Base-by-base conservation (phyloP, 768 basidiomycete genomes). In the Mycena metata region DNA sequence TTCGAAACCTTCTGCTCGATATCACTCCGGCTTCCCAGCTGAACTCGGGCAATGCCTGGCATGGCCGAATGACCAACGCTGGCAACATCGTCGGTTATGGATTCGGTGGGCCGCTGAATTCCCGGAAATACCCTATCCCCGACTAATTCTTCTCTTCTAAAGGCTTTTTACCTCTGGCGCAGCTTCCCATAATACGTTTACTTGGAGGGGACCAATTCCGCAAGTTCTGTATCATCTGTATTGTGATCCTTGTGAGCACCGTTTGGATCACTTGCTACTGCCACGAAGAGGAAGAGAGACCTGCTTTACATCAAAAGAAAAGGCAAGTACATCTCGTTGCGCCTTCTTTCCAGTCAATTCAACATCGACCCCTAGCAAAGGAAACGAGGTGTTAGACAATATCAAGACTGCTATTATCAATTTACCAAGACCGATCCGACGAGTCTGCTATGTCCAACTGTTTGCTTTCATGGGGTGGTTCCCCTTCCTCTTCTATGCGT, bases 391-490 rank as follows among this genome's bases (percentile, higher is more conserved):
- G n/a, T 75, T 96, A 45, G 81, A 86, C 49, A 96, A 93, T 73
- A 98, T 98, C 47, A 87, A 88, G 71, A 83, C 77, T 35, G 91
- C 96, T 6, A 83, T 95, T 12, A 75, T 87, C 47, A 90, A 89
- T 54, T 86, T 98, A 50, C 96, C 96, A 0, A 89, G 87, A 70
- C 91, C 95, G 15, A 91, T 98, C 49, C 89, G 90, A 56, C 88
- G 94, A 30, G 96, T 98, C 13, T 98, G 96, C 77, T 90, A 91
- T 74, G 96, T 98, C 4, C 96, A 98, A 75, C 79, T 98, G 19
- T 96, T 95, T 76, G 96, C 96, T 2, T 98, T 97, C 77, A 97
- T 97, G 95, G 96, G 95, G 71, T 98, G 96, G 94, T 98, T 98
- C 76, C 96, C 96, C 1, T 98, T 96, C 83, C 83, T 98, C 45